Percentiles rank a stretch among this genome's conserved stretches.
These are phyloP conservation scores for Kalanchoe fedtschenkoi DNA, from an alignment of 164 flowering plant genomes.

Conservation along the genomic window DNA sequence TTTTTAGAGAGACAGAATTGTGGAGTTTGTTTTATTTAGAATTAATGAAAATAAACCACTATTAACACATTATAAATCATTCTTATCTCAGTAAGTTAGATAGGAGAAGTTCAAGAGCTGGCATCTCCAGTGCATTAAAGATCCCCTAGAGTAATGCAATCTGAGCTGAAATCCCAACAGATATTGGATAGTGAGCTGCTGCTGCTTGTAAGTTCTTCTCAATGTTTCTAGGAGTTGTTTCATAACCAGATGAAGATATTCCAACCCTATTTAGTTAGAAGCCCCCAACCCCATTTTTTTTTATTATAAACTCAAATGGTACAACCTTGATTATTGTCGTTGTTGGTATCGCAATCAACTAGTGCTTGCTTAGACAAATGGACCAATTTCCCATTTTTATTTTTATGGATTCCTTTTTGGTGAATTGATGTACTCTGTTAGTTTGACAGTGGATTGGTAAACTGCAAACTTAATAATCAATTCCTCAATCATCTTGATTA, in stretches of 20 bases:
- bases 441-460: conserved; percentile 39
- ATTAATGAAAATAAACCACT: no score
- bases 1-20: no score
- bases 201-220: conserved; percentile 26
- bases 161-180: conserved; percentile 43
- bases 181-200: conserved; percentile 40
- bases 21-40: no score
- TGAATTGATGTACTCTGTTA: conserved; percentile 43
- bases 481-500: conserved; percentile 24
- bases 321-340: conserved; percentile 28
- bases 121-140: conserved; percentile 28
- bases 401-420: conserved; percentile 35
- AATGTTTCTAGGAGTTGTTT: conserved; percentile 14
- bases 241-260: conserved; percentile 27
- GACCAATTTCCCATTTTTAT: conserved; percentile 27
- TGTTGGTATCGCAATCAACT: conserved; percentile 32
- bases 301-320: conserved; percentile 30
- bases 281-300: conserved; percentile 31
- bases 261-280: conserved; percentile 21
- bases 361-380: conserved; percentile 49
- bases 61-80: no score
- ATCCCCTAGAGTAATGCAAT: conserved; percentile 34
- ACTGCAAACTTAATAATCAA: conserved; percentile 33
- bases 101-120: no score
- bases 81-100: no score